Base-by-base conservation (phyloP, 2,329 filamentous ascomycete species). In the Aspergillus neotritici region DNA sequence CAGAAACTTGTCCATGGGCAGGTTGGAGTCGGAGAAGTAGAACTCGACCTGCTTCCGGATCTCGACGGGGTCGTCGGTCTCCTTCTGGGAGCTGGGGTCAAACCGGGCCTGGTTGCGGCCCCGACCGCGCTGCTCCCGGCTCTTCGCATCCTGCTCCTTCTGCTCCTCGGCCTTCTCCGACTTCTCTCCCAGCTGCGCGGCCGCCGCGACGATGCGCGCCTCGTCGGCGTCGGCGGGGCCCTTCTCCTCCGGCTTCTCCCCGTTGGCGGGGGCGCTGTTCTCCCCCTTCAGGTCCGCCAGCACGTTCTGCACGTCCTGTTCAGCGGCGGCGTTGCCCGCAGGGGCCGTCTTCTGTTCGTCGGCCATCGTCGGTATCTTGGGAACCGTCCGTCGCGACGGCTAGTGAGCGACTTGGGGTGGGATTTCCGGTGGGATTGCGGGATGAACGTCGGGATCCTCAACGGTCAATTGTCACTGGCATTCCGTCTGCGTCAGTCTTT, bases 11-110 rank as follows among this genome's bases (percentile, higher is more conserved):
- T 98, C 94, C 59, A 81, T 82, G 40, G 85, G 84, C 31, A 98
- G 80, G 70, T 96, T 96, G 60, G 84, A 86, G 66, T 94, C 86
- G 59, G 86, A 86, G 70, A 96, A 94, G 77, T 96, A 96, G 69
- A 95, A 96, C 65, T 96, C 89, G 57, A 95, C 87, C 85, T 94
- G 90, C 62, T 84, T 84, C 64, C 87, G 84, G 59, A 96, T 95
- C 68, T 85, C 79, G 16, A 75, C 76, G 1, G 86, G 86, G 65
- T 96, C 87, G 56, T 85, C 82, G 16, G 83, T 84, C 61, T 87
- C 83, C 41, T 82, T 72, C 51, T 80, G 78, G 30, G 73, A 66
- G 37, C 80, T 81, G 38, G 86, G 77, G 58, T 89, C 83, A 45
- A 83, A 87, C 67, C 86, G 87, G 66, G 75, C 75, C 54, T 84